Base-by-base conservation (phyloP, 2,329 filamentous ascomycete genomes). In the Cucurbitaria berberidis region DNA sequence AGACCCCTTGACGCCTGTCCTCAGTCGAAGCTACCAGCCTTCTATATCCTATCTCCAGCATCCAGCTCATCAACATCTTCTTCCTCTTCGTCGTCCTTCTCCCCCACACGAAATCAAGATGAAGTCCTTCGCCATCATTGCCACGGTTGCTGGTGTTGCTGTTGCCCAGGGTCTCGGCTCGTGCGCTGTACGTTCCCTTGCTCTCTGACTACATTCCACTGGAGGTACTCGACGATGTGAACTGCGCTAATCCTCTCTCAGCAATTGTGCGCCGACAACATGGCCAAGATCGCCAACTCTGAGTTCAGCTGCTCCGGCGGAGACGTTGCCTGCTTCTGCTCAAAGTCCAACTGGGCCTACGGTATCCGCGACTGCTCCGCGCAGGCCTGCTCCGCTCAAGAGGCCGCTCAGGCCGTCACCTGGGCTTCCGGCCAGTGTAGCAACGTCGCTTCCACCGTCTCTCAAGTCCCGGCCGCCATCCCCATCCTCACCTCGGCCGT, bases 291-390 rank as follows among this genome's bases (percentile, higher is more conserved):
- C 52, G 77, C 77, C 48, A 53, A 65, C 42, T 55, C 63, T 26
- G 7, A 67, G 18, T 78, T 81, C 57, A 75, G 74, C 51, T 82
- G 80, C 65, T 19, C 58, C 15, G 16, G 52, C 11, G 66, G 67
- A 13, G 77, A 81, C 59, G 55, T 69, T 29, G 49, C 53, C 46
- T 82, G 79, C 73, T 75, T 79, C 53, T 82, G 80, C 74, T 60
- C 54, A n/a, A 72, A 78, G 49, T 54, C 53, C 30, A 66, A 79
- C 72, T 82, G 80, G 58, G 72, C 70, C 51, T 79, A 76, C 51
- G 80, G 79, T 54, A 68, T 82, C 44, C 77, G 78, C 53, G 79
- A 82, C 63, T 82, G 79, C 70, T 70, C 77, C 51, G 74, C 66
- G 50, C 69, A 76, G 60, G 75, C 76, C 29, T 81, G 79, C 59